Evolutionary conservation across 169 alveolate species (phyloP).

Genomic region (Prorocentrum cordatum): DNA sequence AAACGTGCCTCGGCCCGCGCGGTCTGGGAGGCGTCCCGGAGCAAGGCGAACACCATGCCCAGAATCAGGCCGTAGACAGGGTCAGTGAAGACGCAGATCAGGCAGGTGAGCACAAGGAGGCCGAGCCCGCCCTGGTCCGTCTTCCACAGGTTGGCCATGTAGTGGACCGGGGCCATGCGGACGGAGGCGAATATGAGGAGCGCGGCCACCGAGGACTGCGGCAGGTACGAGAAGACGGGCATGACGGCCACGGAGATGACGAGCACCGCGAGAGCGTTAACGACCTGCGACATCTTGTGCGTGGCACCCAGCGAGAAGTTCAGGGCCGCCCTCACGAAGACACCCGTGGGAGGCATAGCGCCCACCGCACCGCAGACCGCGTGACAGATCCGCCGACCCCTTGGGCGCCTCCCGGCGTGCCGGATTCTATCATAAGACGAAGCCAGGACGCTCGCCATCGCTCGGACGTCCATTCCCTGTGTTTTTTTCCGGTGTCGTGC

Average conservation of each 20-base stretch:
- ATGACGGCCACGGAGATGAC: background rate
- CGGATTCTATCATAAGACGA: too few relatives aligned
- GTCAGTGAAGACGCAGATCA: constrained; percentile 30
- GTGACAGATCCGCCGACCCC: too few relatives aligned
- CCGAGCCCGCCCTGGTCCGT: background rate
- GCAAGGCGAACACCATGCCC: constrained; percentile 43
- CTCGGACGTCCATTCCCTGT: too few relatives aligned
- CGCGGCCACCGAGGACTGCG: constrained; percentile 45
- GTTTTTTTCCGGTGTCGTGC: too few relatives aligned
- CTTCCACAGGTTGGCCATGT: constrained; percentile 34
- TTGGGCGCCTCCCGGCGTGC: too few relatives aligned
- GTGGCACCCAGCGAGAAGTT: constrained; percentile 10
- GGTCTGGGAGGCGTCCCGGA: constrained; percentile 31
- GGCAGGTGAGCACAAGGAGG: constrained; percentile 20
- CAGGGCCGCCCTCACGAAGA: constrained; percentile 24
- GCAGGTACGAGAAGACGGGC: constrained; percentile 22
- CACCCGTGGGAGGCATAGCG: constrained; percentile 49
- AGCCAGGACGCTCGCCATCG: too few relatives aligned
- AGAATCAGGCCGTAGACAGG: constrained; percentile 46
- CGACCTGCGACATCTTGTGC: constrained; percentile 24
- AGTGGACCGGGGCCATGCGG: constrained; percentile 25
- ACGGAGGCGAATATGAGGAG: constrained; percentile 40
- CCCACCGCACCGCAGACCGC: constrained; percentile 61
- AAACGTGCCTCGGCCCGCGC: constrained; percentile 51
- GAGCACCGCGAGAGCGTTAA: constrained; percentile 39